Base-by-base conservation (phyloP, 768 basidiomycete genomes). In the Pulveroboletus frians region DNA sequence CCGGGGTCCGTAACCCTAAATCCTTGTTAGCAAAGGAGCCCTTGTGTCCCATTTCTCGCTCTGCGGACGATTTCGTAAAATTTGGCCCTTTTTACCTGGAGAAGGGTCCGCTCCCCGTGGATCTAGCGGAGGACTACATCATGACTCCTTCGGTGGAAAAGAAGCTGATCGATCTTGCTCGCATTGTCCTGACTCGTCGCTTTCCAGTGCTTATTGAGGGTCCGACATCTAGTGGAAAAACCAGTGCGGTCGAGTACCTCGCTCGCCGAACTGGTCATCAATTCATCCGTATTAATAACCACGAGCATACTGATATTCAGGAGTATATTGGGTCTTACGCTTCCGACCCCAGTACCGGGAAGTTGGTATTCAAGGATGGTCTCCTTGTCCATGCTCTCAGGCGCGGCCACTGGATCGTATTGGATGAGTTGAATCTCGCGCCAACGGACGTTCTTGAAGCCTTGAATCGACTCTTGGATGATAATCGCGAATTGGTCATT, bases 221-320 rank as follows among this genome's bases (percentile, higher is more conserved):
- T 2, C 96, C 95, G 0, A 99, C 96, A 0, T 98, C 96, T 1
- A 88, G 86, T 49, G 96, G 96, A 34, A 99, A 99, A 74, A 99
- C 96, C 3, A 93, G 91, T 58, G 90, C 95, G 1, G 83, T 99
- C 39, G 94, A 97, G 69, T 98, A 94, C 66, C 79, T 99, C 26
- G 95, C 96, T 5, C 81, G 81, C 52, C 78, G 88, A 47, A 96
- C 93, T 0, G 95, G 96, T 0, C 96, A 99, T 72, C 83, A 79
- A 31, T 98, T 97, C 67, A 84, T 99, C 27, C 89, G 96, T 35
- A 97, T 99, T 76, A 99, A 99, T 72, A 99, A 99, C 61, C 96
- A 99, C 70, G 96, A 99, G 55, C 96, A 98, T 62, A 99, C 96
- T 5, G 96, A 99, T 63, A 96, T 99, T 43, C 96, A 99, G 62